Conservation (phyloP, 2,329 filamentous ascomycete genomes). For the Ceratocystis destructans region DNA sequence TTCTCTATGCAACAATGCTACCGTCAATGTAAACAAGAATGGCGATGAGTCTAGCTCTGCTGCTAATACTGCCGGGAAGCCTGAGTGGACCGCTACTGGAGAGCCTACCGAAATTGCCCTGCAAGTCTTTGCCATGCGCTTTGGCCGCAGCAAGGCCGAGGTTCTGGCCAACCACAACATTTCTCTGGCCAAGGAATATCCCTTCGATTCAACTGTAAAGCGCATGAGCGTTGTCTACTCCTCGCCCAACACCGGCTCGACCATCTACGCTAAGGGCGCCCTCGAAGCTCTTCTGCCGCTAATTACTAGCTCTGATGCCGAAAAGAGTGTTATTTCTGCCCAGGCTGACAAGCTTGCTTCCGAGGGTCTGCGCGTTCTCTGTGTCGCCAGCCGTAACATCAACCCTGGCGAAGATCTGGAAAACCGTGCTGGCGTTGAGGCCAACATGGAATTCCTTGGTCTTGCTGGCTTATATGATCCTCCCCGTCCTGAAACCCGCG, state of each 20-base stretch:
- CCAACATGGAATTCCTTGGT: slow-evolving; percentile 48
- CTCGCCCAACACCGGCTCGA: slow-evolving; percentile 26
- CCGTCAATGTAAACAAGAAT: slow-evolving; percentile 32
- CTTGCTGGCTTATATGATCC: slow-evolving; percentile 61
- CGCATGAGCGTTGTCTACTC: slow-evolving; percentile 59
- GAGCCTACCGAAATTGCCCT: slow-evolving; percentile 63
- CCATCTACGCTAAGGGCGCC: slow-evolving; percentile 45
- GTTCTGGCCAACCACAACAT: slow-evolving; percentile 29
- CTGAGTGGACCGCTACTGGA: slow-evolving; percentile 45
- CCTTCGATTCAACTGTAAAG: slow-evolving; percentile 61
- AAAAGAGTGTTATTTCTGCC: slow-evolving; percentile 34
- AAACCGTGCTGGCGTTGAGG: slow-evolving; percentile 42
- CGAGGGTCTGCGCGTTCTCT: slow-evolving; percentile 55
- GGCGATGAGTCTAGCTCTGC: slow-evolving; percentile 14
- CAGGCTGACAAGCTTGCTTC: slow-evolving; percentile 44
- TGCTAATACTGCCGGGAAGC: slow-evolving; percentile 20
- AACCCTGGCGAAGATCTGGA: slow-evolving; percentile 28
- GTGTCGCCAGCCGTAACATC: slow-evolving; percentile 43
- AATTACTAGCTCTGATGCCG: slow-evolving; percentile 34
- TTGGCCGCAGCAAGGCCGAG: slow-evolving; percentile 37
- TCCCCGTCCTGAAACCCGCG: slow-evolving; percentile 51
- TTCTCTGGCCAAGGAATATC: slow-evolving; percentile 48
- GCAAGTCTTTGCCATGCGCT: slow-evolving; percentile 58
- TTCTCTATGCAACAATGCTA: slow-evolving; percentile 48
- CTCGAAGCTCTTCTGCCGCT: slow-evolving; percentile 43